Evolutionary conservation across 2,329 filamentous ascomycete genomes (phyloP), one percentile per base, ranked within the genome.

Genomic region (Trichoderma breve): DNA sequence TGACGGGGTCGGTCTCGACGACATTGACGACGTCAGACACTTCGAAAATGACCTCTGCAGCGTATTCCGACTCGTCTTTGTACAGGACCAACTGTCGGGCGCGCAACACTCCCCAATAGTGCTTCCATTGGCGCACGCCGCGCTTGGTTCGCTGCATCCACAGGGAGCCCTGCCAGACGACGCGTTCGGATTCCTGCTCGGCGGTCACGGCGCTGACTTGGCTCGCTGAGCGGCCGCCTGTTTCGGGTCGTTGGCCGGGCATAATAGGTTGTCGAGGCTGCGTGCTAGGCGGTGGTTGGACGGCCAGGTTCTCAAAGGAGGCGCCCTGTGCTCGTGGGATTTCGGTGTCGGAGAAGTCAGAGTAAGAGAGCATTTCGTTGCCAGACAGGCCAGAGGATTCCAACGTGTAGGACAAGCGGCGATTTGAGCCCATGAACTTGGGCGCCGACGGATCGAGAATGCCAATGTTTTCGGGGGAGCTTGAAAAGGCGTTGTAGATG

Each of bases 151-250:
- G 94, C 71, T 98, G 88, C 73, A 94, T 90, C 81, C 93, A 92
- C 36, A 98, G 88, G 86, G 94, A 95, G 66, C 95, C 95, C 79
- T 98, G 94, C 88, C 93, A 97, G 58, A 98, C 88, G n/a, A 98
- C 92, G 30, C 95, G 91, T 80, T 97, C 95, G 1, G 92, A 90
- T 74, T 96, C 93, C 70, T 87, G 84, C 70, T 91, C 86, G 53
- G 63, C 70, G 26, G 73, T 74, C 39, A 72, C 80, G 67, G 86
- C 89, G 76, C 90, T 92, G 66, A 87, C 81, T 77, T 93, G 91
- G 79, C 89, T 92, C 9, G 84, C 79, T 68, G 91, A 92, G 60
- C 88, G 71, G 39, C 24, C 71, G 8, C 61, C 62, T 7, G 68
- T 71, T 32, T 28, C 47, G 18, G 71, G 71, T 21, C 68, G 71